Conservation (phyloP, 225 moss, liverwort and hornwort genomes). For the Pseudoscleropodium purum region DNA sequence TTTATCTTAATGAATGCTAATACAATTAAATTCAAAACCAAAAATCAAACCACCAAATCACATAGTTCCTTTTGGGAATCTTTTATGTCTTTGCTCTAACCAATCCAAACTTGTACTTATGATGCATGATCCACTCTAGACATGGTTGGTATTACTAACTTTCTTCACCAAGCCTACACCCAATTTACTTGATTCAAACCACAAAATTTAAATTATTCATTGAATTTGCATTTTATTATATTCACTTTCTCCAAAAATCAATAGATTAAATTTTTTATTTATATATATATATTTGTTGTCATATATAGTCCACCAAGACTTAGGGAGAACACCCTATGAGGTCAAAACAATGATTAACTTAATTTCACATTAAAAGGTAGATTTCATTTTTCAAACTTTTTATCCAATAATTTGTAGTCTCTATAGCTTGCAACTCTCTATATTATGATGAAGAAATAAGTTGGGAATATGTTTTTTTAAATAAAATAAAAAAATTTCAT, state of each 20-base stretch:
- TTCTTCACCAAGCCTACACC: background rate
- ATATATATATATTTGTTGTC: background rate
- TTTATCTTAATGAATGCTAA: background rate
- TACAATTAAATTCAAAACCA: background rate
- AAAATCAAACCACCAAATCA: background rate
- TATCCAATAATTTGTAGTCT: too few relatives aligned
- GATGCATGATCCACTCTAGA: accelerated
- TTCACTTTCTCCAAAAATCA: background rate
- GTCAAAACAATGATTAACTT: background rate
- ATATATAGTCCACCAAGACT: too few relatives aligned
- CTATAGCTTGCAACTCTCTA: too few relatives aligned
- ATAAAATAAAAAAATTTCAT: too few relatives aligned
- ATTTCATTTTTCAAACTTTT: too few relatives aligned
- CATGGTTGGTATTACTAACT: background rate
- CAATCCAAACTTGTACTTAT: background rate
- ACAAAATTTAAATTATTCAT: background rate
- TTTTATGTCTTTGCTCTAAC: background rate
- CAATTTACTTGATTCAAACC: background rate
- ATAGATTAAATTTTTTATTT: background rate
- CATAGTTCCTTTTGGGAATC: accelerated
- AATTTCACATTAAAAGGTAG: too few relatives aligned
- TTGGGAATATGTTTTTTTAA: too few relatives aligned
- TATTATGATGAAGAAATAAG: too few relatives aligned
- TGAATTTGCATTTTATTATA: background rate
- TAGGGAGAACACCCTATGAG: accelerated